A percentile compares a stretch with the other conserved stretches of the same genome.
phyloP scores from a whole-genome alignment of 345 rosid species.

The Ricinus communis region DNA sequence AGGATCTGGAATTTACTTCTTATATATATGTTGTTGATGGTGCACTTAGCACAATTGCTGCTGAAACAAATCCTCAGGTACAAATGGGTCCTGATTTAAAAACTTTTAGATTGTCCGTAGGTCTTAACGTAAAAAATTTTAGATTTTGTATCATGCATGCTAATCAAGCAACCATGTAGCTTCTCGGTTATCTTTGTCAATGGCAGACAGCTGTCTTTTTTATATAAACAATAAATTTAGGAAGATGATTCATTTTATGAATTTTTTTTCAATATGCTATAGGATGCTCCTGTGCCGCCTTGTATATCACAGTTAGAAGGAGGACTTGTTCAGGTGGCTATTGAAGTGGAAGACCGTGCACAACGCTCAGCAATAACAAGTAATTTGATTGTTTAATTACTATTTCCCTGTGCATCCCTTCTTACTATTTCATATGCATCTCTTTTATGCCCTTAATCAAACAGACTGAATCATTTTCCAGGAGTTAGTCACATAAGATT shows the following conservation, averaged over 20 bases:
- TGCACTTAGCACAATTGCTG: conserved; percentile 83
- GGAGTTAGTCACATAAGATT: not conserved
- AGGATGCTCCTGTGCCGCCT: conserved; percentile 97
- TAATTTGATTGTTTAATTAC: conserved; percentile 23
- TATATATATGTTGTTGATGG: conserved; percentile 75
- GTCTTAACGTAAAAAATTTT: too few relatives aligned
- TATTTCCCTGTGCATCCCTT: not conserved
- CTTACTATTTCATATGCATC: not conserved
- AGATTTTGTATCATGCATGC: too few relatives aligned
- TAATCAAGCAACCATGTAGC: too few relatives aligned
- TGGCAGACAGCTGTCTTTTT: not conserved
- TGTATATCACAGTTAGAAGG: conserved; percentile 88
- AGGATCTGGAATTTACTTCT: conserved; percentile 68
- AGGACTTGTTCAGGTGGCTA: conserved; percentile 93
- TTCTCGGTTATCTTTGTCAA: not conserved
- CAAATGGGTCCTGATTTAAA: too few relatives aligned
- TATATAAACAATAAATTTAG: not conserved
- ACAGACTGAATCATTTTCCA: not conserved
- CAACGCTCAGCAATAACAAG: conserved; percentile 92
- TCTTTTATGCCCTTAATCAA: not conserved
- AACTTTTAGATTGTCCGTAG: too few relatives aligned
- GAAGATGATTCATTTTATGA: not conserved
- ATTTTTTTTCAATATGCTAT: conserved; percentile 7
- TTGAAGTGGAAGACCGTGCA: conserved; percentile 95
- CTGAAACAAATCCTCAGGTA: conserved; percentile 96